phyloP scores from a whole-genome alignment of 192 early-diverging fungal genomes.

The Polychytrium aggregatum region DNA sequence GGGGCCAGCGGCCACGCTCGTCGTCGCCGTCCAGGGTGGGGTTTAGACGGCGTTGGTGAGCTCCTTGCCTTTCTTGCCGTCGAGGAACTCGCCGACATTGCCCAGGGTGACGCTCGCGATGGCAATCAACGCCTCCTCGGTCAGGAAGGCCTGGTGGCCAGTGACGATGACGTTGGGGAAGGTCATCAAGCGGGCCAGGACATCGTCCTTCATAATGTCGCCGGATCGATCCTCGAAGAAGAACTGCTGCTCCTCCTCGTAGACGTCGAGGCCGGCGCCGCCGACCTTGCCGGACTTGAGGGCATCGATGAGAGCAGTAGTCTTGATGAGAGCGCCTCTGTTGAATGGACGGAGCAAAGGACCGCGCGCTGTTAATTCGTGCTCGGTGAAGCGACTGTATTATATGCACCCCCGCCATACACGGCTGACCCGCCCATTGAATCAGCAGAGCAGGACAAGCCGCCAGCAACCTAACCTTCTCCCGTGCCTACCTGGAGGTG shows the following conservation, averaged over 20 bases:
- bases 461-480: no score
- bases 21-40: no score
- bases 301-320: conserved; percentile 20
- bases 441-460: no score
- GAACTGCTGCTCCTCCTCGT: conserved; percentile 30
- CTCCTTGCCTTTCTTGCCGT: conserved; percentile 18
- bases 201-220: conserved; percentile 25
- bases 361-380: no score
- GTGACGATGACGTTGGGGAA: conserved; percentile 38
- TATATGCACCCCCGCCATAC: no score
- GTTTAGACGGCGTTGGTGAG: conserved; percentile 20
- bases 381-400: no score
- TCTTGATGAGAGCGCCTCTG: conserved; percentile 31
- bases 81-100: conserved; percentile 23
- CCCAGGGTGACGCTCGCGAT: conserved; percentile 24
- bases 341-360: not conserved
- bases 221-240: conserved; percentile 29
- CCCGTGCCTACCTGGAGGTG: conserved; percentile 20
- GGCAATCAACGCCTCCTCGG: conserved; percentile 27
- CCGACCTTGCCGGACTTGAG: conserved; percentile 31
- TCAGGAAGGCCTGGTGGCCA: conserved; percentile 37
- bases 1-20: no score
- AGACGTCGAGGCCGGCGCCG: conserved; percentile 37
- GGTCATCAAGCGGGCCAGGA: conserved; percentile 19
- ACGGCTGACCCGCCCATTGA: no score